phyloP scores from a whole-genome alignment of 805 yeast genomes.

The Cyberlindnera lachancei region DNA sequence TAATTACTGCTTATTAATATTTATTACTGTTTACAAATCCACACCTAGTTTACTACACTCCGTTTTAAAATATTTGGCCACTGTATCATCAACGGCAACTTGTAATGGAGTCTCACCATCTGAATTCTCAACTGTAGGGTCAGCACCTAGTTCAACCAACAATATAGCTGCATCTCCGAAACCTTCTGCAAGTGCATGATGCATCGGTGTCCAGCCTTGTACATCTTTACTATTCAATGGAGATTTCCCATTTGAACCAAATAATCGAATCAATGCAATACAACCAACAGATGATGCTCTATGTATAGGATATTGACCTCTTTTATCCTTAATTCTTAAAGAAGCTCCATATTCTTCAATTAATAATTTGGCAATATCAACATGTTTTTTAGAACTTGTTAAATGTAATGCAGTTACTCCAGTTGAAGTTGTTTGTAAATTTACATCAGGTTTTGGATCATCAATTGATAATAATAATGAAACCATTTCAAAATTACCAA shows the following conservation, averaged over 20 bases:
- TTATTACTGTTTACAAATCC: too few relatives aligned
- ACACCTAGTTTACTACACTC: conserved; percentile 9
- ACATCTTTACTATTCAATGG: conserved; percentile 63
- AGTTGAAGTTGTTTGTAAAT: conserved; percentile 50
- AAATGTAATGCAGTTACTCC: conserved; percentile 74
- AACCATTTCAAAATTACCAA: conserved; percentile 54
- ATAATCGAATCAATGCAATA: conserved; percentile 42
- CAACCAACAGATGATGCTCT: conserved; percentile 81
- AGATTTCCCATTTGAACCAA: conserved; percentile 46
- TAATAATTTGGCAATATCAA: conserved; percentile 45
- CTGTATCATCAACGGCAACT: conserved; percentile 49
- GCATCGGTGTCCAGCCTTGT: conserved; percentile 80
- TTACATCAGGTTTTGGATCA: conserved; percentile 51
- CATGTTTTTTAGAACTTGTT: conserved; percentile 65
- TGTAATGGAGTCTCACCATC: conserved; percentile 51
- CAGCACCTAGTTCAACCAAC: conserved; percentile 65
- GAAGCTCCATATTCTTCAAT: conserved; percentile 50
- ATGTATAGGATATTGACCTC: conserved; percentile 62
- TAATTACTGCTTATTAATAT: too few relatives aligned
- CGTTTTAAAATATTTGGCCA: conserved; percentile 29
- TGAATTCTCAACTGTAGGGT: conserved; percentile 33
- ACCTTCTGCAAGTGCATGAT: conserved; percentile 89
- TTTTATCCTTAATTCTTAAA: conserved; percentile 57
- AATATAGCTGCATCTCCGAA: conserved; percentile 66
- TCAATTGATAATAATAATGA: conserved; percentile 40